Evolutionary conservation across 2,329 filamentous ascomycete genomes (phyloP).

Genomic region (Phaeosphaeriaceae sp.): DNA sequence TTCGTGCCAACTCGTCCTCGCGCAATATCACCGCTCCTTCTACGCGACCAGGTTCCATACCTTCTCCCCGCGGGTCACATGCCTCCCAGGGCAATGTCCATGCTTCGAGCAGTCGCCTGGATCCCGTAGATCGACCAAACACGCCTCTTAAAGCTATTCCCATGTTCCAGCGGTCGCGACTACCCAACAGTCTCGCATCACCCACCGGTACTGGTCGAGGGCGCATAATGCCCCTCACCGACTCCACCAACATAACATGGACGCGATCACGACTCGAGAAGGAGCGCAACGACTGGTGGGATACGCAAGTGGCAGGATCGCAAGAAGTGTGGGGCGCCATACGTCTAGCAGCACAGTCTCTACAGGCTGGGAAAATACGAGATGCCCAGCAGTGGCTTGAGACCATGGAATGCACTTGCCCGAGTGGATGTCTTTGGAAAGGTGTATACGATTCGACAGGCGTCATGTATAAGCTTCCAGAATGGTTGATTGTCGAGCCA

Average conservation of each 20-base stretch:
- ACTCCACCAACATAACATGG: conserved; percentile 31
- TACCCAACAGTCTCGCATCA: conserved; percentile 36
- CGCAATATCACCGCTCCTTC: conserved; percentile 39
- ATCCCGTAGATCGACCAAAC: conserved; percentile 31
- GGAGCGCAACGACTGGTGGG: conserved; percentile 85
- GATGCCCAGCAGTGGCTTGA: conserved; percentile 79
- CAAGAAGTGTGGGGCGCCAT: conserved; percentile 82
- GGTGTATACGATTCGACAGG: conserved; percentile 55
- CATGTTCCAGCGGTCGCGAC: conserved; percentile 31
- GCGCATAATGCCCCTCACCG: conserved; percentile 28
- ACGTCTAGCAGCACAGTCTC: conserved; percentile 68
- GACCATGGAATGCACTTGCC: conserved; percentile 67
- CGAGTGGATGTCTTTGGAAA: conserved; percentile 49
- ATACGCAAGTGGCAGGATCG: conserved; percentile 81
- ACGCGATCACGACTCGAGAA: conserved; percentile 70
- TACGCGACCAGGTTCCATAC: conserved; percentile 21
- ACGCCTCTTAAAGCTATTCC: conserved; percentile 32
- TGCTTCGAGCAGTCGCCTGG: conserved; percentile 11
- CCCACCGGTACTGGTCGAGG: conserved; percentile 19
- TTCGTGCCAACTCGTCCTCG: conserved; percentile 28
- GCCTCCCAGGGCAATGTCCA: conserved; percentile 16
- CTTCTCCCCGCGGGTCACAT: conserved; percentile 30
- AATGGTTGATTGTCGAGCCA: conserved; percentile 55
- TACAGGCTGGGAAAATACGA: conserved; percentile 61
- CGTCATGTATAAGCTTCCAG: conserved; percentile 52